A percentile compares a stretch with the other conserved stretches of the same genome.
phyloP scores from a whole-genome alignment of 2,329 filamentous ascomycete genomes.

The Stenocarpella maydis region DNA sequence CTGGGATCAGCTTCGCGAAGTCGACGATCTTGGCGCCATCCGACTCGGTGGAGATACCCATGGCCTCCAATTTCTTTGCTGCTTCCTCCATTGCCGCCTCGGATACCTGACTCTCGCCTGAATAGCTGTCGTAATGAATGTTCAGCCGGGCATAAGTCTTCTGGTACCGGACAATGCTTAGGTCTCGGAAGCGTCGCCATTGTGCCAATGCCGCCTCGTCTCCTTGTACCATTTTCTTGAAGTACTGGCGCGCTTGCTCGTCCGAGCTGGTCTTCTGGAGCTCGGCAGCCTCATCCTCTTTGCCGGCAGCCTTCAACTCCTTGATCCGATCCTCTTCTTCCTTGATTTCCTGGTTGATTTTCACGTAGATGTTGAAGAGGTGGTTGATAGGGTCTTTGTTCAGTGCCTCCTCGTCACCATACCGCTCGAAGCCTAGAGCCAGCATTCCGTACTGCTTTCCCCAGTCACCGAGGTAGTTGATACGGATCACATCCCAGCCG shows the following conservation, averaged over 20 bases:
- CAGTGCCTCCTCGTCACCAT: constrained; percentile 77
- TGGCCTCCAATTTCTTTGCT: constrained; percentile 68
- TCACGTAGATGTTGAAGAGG: constrained; percentile 82
- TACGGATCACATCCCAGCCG: constrained; percentile 76
- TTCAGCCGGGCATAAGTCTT: constrained; percentile 75
- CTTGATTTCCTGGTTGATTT: constrained; percentile 73
- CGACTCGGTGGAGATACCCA: constrained; percentile 72
- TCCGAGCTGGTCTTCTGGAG: constrained; percentile 64
- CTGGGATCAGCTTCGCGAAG: constrained; percentile 72
- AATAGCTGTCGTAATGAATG: constrained; percentile 76
- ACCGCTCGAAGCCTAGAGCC: constrained; percentile 78
- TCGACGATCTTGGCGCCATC: constrained; percentile 78
- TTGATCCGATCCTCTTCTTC: constrained; percentile 74
- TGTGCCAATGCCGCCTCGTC: constrained; percentile 66
- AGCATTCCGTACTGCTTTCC: constrained; percentile 80
- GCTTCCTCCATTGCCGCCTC: constrained; percentile 72
- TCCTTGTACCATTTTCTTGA: constrained; percentile 75
- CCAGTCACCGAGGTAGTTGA: constrained; percentile 86
- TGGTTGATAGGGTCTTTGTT: constrained; percentile 81
- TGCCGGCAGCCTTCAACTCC: constrained; percentile 60
- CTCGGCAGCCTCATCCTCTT: constrained; percentile 58
- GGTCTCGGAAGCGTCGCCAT: constrained; percentile 72
- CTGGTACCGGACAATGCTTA: constrained; percentile 73
- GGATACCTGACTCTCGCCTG: constrained; percentile 77
- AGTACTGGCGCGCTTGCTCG: constrained; percentile 77